phyloP scores from a whole-genome alignment of 139 green algal species.

The Chlamydomonas asymmetrica region DNA sequence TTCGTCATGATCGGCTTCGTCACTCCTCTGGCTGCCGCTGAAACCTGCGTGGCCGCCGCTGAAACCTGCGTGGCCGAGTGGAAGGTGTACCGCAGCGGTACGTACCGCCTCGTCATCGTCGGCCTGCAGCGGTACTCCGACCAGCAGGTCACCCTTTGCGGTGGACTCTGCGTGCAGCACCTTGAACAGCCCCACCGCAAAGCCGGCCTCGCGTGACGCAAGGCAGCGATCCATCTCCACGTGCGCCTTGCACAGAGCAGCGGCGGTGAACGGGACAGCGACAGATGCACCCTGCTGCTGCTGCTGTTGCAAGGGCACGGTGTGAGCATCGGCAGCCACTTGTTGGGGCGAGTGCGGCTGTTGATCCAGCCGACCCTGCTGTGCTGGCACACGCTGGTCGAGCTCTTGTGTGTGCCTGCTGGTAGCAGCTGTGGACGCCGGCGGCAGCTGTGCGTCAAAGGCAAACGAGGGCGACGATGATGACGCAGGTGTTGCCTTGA shows the following conservation, averaged over 20 bases:
- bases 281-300: neutral
- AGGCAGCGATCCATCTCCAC: constrained; percentile 59
- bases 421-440: neutral
- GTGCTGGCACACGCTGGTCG: too few species aligned
- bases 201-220: constrained; percentile 44
- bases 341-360: too few species aligned
- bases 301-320: constrained; percentile 16
- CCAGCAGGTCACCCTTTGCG: constrained; percentile 62
- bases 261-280: neutral
- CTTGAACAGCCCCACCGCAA: constrained; percentile 34
- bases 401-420: constrained; percentile 13
- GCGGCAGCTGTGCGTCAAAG: neutral
- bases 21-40: too few species aligned
- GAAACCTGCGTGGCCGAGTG: too few species aligned
- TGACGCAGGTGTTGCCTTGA: too few species aligned
- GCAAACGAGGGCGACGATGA: too few species aligned
- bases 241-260: constrained; percentile 40
- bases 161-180: constrained; percentile 40
- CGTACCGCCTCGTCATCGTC: too few species aligned
- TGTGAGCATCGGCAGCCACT: neutral
- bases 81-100: too few species aligned
- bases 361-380: too few species aligned
- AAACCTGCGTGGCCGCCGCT: too few species aligned
- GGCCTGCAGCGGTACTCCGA: constrained; percentile 46
- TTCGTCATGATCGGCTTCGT: too few species aligned